Base-by-base conservation (phyloP, 1,284 basidiomycete species). In the Trichosporon faecale region DNA sequence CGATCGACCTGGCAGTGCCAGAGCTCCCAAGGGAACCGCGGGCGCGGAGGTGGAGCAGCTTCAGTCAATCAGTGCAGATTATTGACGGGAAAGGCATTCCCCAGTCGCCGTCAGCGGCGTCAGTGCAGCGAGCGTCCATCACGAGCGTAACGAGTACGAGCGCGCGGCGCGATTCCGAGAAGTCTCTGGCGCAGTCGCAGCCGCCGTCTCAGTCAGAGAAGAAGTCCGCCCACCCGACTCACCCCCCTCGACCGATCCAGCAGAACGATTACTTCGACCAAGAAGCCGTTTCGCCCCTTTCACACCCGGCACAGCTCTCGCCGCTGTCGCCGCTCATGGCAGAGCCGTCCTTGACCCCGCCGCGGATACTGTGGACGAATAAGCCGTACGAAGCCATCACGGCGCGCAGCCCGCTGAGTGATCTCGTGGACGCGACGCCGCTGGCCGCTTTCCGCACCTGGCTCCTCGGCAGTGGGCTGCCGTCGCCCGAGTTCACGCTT, bases 331-430 rank as follows among this genome's bases (percentile, higher is more conserved):
- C 65, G 14, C 33, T 55, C 25, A 37, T 14, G 6, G n/a, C 35
- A 8, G 37, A 21, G 14, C 11, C 55, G 37, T 35, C 52, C 5
- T 18, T 44, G 37, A 18, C 37, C 14, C 27, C 66, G 25, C 29
- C 57, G 37, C 35, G 66, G 31, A 49, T 77, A 18, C 69, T 70
- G 8, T 79, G 79, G 79, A 69, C 72, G 9, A 79, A 79, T 61
- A 66, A 72, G 44, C 72, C 69, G 27, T 80, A 76, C 73, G 65
- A 74, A 21, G 66, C 70, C 16, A 23, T 78, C 11, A 71, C 74
- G 0, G 66, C 71, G 27, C 78, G 77, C 1, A 63, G 72, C 23
- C 52, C 64, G 14, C 64, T 79, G 14, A 68, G 69, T 5, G 74
- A 77, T 12, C 68, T 76, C 21, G 23, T 80, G n/a, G 75, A 77